These are phyloP conservation scores for Tolypocladium ophioglossoides DNA, from an alignment of 2,329 filamentous ascomycete species.

Conservation along the genomic window DNA sequence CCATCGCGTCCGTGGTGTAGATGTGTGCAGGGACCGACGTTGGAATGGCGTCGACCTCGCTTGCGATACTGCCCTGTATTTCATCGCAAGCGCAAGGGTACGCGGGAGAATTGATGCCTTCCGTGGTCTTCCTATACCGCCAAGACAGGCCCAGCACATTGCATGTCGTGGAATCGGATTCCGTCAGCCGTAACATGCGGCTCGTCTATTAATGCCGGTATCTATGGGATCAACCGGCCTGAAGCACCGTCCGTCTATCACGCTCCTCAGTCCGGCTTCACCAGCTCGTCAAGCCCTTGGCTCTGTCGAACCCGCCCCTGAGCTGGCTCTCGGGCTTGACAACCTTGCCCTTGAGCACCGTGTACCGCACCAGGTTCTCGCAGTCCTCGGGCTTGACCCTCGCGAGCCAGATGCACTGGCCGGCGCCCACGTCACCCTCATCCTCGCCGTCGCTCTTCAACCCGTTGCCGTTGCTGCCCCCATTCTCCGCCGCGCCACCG, in stretches of 20 bases:
- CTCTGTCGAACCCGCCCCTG: constrained; percentile 81
- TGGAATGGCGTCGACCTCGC: too few relatives aligned
- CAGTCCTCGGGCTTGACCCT: constrained; percentile 79
- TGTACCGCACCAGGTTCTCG: constrained; percentile 84
- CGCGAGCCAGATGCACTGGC: constrained; percentile 89
- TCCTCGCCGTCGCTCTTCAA: constrained; percentile 13
- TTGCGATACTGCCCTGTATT: too few relatives aligned
- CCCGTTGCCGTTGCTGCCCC: constrained; percentile 17
- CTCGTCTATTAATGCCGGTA: too few relatives aligned
- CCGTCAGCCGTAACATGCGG: too few relatives aligned
- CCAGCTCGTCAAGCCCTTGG: constrained; percentile 78
- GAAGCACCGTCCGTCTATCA: background rate
- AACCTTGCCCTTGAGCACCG: constrained; percentile 85
- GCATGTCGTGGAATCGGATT: too few relatives aligned
- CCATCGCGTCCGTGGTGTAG: too few relatives aligned
- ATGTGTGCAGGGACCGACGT: too few relatives aligned
- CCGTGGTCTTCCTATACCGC: too few relatives aligned
- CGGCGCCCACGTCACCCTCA: constrained; percentile 45
- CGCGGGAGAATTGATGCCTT: too few relatives aligned
- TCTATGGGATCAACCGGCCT: too few relatives aligned
- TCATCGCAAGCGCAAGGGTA: too few relatives aligned
- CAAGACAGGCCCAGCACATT: too few relatives aligned
- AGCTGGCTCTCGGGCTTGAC: constrained; percentile 82
- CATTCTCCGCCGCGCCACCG: background rate
- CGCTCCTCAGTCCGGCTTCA: constrained; percentile 24